Evolutionary conservation across 331 rosid genomes (phyloP).

Genomic region (Spiraea crenata): DNA sequence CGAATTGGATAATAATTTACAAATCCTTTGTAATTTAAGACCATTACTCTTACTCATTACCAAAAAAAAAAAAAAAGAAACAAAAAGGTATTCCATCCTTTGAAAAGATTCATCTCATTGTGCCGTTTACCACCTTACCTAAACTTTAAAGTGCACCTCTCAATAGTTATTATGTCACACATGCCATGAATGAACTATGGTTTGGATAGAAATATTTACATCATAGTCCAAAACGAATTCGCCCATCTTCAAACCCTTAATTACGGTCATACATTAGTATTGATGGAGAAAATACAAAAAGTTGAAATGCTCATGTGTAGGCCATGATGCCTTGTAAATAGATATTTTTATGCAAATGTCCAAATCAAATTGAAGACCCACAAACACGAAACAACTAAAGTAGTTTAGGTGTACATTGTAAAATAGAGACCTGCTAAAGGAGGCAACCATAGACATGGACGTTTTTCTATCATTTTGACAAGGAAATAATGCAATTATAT

Average conservation of each 20-base stretch:
- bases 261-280: neutral
- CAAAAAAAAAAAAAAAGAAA: no score
- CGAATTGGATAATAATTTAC: no score
- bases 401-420: neutral
- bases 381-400: neutral
- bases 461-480: no score
- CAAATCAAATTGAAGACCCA: neutral
- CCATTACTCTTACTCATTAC: no score
- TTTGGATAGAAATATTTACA: neutral
- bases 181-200: neutral
- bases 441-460: neutral
- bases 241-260: neutral
- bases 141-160: no score
- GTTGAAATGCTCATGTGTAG: neutral
- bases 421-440: neutral
- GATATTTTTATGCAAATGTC: neutral
- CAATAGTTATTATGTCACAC: no score
- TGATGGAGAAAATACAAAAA: conserved; percentile 17
- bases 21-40: no score
- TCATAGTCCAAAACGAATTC: neutral
- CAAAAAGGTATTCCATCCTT: no score
- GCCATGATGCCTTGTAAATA: no score
- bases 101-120: no score
- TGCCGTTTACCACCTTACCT: no score
- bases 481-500: no score